A percentile compares a stretch with the other conserved stretches of the same genome.
Evolutionary conservation across 805 yeast species (phyloP).

Genomic region (Yamadazyma scolyti): DNA sequence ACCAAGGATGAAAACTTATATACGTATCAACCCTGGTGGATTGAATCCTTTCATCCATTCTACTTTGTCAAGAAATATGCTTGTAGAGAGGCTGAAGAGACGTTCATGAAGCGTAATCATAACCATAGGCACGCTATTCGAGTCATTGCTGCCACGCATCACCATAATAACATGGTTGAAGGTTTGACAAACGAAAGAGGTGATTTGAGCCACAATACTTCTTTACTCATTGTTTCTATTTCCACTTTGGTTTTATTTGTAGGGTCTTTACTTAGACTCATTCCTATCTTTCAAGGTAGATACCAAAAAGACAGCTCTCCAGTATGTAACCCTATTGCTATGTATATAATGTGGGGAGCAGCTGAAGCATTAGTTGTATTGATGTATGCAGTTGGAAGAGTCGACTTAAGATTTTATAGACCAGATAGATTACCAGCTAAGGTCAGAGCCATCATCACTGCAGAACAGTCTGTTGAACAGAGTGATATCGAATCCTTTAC

Average conservation of each 20-base stretch:
- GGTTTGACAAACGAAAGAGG: conserved; percentile 37
- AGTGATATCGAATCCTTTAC: conserved; percentile 3
- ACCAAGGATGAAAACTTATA: conserved; percentile 45
- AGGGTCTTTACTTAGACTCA: conserved; percentile 49
- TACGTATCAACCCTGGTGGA: conserved; percentile 78
- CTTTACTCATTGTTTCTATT: conserved; percentile 42
- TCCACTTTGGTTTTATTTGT: conserved; percentile 49
- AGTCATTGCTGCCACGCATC: conserved; percentile 58
- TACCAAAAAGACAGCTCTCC: conserved; percentile 18
- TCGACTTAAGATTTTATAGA: conserved; percentile 74
- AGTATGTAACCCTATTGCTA: conserved; percentile 48
- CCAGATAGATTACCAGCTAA: conserved; percentile 53
- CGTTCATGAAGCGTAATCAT: conserved; percentile 46
- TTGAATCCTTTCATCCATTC: conserved; percentile 54
- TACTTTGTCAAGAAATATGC: conserved; percentile 60
- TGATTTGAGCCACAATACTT: conserved; percentile 46
- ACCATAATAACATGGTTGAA: conserved; percentile 30
- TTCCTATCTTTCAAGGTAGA: conserved; percentile 37
- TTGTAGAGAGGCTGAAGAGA: conserved; percentile 40
- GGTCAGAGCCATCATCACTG: conserved; percentile 37
- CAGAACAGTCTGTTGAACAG: conserved; percentile 27
- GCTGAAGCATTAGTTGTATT: conserved; percentile 55
- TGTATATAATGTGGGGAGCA: conserved; percentile 67
- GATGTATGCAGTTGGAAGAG: conserved; percentile 56
- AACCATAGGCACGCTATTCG: conserved; percentile 49